Percentiles rank a stretch among this genome's conserved stretches.
These are phyloP conservation scores for Ampelomyces quisqualis DNA, from an alignment of 2,329 filamentous ascomycete species.

Conservation along the genomic window DNA sequence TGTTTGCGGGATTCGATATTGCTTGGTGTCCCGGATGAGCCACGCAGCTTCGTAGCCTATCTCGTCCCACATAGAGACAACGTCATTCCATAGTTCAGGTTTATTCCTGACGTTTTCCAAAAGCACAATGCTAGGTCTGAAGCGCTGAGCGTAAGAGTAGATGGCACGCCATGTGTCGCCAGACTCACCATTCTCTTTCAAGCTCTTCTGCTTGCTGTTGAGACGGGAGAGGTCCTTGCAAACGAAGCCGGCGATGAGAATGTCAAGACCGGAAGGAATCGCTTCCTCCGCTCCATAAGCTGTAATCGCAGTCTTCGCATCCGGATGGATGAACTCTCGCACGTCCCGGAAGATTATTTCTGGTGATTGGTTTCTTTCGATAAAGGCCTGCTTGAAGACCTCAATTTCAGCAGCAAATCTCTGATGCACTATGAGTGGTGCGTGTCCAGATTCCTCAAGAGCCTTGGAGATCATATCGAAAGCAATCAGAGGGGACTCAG, in stretches of 20 bases:
- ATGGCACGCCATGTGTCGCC: slow-evolving; percentile 64
- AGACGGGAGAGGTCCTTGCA: slow-evolving; percentile 73
- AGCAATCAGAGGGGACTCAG: slow-evolving; percentile 70
- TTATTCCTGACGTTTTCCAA: slow-evolving; percentile 66
- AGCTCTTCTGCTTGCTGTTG: slow-evolving; percentile 58
- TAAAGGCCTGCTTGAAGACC: slow-evolving; percentile 50
- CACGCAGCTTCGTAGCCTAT: slow-evolving; percentile 59
- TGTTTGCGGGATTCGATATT: slow-evolving; percentile 74
- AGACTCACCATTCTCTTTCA: slow-evolving; percentile 63
- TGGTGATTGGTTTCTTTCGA: slow-evolving; percentile 50
- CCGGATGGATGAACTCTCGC: slow-evolving; percentile 46
- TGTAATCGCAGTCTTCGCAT: slow-evolving; percentile 59
- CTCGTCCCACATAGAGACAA: slow-evolving; percentile 48
- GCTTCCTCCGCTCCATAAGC: slow-evolving; percentile 62
- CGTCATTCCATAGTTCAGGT: slow-evolving; percentile 59
- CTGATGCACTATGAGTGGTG: slow-evolving; percentile 38
- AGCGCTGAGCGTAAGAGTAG: slow-evolving; percentile 56
- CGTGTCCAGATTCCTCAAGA: slow-evolving; percentile 14
- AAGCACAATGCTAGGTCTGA: slow-evolving; percentile 64
- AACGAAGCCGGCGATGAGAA: slow-evolving; percentile 71
- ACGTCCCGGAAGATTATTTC: slow-evolving; percentile 49
- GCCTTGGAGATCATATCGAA: slow-evolving; percentile 55
- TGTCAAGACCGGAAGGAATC: slow-evolving; percentile 61
- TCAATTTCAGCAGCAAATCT: slow-evolving; percentile 52
- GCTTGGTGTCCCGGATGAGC: slow-evolving; percentile 63